These are phyloP conservation scores for Hymenotorrendiella dingleyae DNA, from an alignment of 2,329 filamentous ascomycete genomes.

Conservation along the genomic window DNA sequence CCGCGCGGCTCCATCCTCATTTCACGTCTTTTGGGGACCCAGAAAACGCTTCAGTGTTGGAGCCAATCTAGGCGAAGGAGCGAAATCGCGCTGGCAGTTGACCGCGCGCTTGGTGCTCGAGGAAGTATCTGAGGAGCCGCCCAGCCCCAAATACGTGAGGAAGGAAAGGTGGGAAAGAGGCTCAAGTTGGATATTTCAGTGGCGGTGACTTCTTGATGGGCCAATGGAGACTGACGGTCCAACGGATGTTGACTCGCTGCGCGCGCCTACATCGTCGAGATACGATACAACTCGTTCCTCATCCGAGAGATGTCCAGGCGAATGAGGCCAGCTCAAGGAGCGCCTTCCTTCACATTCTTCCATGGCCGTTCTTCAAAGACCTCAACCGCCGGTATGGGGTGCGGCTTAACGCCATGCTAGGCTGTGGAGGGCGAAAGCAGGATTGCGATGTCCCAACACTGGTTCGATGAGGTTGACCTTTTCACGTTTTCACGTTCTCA, in stretches of 20 bases:
- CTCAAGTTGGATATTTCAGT: conserved; percentile 22
- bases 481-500: no score
- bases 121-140: conserved; percentile 15
- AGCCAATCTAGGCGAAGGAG: conserved; percentile 15
- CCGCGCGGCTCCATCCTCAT: conserved; percentile 18
- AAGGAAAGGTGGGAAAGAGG: conserved; percentile 20
- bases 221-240: no score
- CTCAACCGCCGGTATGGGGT: not conserved
- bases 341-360: not conserved
- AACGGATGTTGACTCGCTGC: no score
- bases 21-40: conserved; percentile 3
- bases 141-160: conserved; percentile 15
- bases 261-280: conserved; percentile 17
- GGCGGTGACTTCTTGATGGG: conserved; percentile 9
- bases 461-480: not conserved
- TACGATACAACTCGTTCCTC: no score
- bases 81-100: conserved; percentile 8
- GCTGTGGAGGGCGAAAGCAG: no score
- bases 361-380: not conserved
- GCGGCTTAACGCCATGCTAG: not conserved
- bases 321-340: not conserved
- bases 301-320: no score
- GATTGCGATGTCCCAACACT: not conserved
- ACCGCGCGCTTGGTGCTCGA: conserved; percentile 21
- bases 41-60: conserved; percentile 7